Evolutionary conservation across 352 stramenopile species (phyloP).

Genomic region (Pythium rhizo-oryzae): DNA sequence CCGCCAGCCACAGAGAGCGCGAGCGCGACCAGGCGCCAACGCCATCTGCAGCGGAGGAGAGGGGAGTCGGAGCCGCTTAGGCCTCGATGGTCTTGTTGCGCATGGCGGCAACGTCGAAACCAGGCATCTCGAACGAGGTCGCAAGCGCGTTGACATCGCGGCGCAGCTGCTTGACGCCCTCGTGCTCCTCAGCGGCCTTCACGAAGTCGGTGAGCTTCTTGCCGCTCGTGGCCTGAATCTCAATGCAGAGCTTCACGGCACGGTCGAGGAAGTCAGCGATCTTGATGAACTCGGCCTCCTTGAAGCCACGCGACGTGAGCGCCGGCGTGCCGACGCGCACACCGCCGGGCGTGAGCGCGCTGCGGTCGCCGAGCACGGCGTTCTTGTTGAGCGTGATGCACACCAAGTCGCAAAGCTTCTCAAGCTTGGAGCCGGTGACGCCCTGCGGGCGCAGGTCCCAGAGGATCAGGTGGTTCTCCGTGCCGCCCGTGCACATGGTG

Average conservation of each 20-base stretch:
- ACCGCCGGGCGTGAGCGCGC: constrained; percentile 94
- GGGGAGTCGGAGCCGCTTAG: constrained; percentile 31
- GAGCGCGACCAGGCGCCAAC: background rate
- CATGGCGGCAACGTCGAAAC: constrained; percentile 92
- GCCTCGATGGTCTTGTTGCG: constrained; percentile 84
- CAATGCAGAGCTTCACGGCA: constrained; percentile 93
- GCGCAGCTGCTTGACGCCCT: constrained; percentile 89
- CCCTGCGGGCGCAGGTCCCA: constrained; percentile 96
- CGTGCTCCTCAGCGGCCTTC: constrained; percentile 81
- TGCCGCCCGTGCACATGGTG: constrained; percentile 97
- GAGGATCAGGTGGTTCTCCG: constrained; percentile 99
- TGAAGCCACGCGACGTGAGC: constrained; percentile 97
- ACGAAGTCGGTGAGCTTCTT: constrained; percentile 95
- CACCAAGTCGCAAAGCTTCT: constrained; percentile 98
- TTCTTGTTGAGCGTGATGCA: constrained; percentile 99
- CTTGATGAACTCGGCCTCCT: constrained; percentile 96
- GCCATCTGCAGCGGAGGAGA: background rate
- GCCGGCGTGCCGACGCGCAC: constrained; percentile 97
- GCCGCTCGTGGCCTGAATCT: constrained; percentile 92
- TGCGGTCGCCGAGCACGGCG: constrained; percentile 96
- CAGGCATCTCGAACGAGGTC: constrained; percentile 95
- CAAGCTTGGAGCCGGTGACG: constrained; percentile 98
- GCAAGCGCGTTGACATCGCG: constrained; percentile 94
- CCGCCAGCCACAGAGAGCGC: background rate
- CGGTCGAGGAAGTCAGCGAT: constrained; percentile 96